phyloP scores from a whole-genome alignment of 139 green algal genomes.

The Astrephomene gubernaculifera region DNA sequence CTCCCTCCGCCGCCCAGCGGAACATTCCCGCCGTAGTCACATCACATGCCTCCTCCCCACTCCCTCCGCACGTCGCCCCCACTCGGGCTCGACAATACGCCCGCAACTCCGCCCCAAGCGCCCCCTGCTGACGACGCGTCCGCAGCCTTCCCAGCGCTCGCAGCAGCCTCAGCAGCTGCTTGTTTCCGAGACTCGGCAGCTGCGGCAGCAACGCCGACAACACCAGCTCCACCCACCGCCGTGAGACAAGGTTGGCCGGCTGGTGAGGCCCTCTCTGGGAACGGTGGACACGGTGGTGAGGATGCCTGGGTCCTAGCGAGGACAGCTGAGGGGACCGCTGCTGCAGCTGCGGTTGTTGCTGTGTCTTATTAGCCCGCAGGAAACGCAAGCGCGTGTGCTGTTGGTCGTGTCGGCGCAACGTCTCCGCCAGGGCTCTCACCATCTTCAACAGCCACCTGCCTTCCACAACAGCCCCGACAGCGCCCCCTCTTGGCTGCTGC shows the following conservation, averaged over 20 bases:
- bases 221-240: not conserved
- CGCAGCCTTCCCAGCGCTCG: not conserved
- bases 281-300: no score
- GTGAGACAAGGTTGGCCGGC: no score
- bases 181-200: conserved; percentile 12
- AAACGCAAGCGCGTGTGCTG: no score
- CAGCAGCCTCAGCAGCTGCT: conserved; percentile 24
- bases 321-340: not conserved
- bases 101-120: not conserved
- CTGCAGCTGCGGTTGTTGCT: not conserved
- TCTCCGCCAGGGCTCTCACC: conserved; percentile 4
- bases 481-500: not conserved
- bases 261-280: no score
- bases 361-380: no score
- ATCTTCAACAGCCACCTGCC: conserved; percentile 7
- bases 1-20: not conserved
- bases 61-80: not conserved
- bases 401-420: no score
- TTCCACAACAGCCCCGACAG: not conserved
- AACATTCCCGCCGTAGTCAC: conserved; percentile 17
- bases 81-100: conserved; percentile 15
- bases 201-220: conserved; percentile 16
- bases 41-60: conserved; percentile 17
- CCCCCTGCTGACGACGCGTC: no score
- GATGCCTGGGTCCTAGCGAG: no score